Percentiles rank a stretch among this genome's conserved stretches.
phyloP scores from a whole-genome alignment of 768 basidiomycete species.

The Kwoniella bestiolae region DNA sequence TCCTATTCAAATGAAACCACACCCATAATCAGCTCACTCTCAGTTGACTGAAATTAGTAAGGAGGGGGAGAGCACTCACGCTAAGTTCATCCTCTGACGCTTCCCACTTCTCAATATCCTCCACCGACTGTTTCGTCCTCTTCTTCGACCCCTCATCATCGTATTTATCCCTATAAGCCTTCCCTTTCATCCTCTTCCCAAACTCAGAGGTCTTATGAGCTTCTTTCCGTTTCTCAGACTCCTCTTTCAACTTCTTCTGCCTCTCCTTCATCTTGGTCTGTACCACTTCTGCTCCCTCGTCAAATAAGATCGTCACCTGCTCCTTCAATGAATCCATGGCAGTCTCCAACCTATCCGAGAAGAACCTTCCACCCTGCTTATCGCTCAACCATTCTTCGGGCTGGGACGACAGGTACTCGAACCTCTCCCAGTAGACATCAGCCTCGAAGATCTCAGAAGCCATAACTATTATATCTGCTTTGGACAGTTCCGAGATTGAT shows the following conservation, averaged over 20 bases:
- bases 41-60: background rate
- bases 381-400: slow-evolving; percentile 59
- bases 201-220: slow-evolving; percentile 49
- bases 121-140: slow-evolving; percentile 60
- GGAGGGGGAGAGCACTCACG: slow-evolving; percentile 5
- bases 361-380: slow-evolving; percentile 75
- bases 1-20: slow-evolving; percentile 5
- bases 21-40: background rate
- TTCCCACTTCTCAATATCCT: slow-evolving; percentile 43
- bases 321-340: slow-evolving; percentile 64
- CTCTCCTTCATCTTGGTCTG: slow-evolving; percentile 69
- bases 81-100: slow-evolving; percentile 61
- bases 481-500: slow-evolving; percentile 72
- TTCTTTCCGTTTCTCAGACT: slow-evolving; percentile 58
- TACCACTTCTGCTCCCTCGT: slow-evolving; percentile 68
- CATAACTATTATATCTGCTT: slow-evolving; percentile 84
- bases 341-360: slow-evolving; percentile 77
- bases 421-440: slow-evolving; percentile 61
- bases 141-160: slow-evolving; percentile 36
- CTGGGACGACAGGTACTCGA: slow-evolving; percentile 48
- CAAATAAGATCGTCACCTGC: slow-evolving; percentile 72
- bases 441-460: slow-evolving; percentile 87
- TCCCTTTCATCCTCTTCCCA: slow-evolving; percentile 50
- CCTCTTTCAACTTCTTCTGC: slow-evolving; percentile 62
- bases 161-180: slow-evolving; percentile 45